Evolutionary conservation across 495 filamentous ascomycete genomes (phyloP).

Genomic region (Lophiotrema nucula): DNA sequence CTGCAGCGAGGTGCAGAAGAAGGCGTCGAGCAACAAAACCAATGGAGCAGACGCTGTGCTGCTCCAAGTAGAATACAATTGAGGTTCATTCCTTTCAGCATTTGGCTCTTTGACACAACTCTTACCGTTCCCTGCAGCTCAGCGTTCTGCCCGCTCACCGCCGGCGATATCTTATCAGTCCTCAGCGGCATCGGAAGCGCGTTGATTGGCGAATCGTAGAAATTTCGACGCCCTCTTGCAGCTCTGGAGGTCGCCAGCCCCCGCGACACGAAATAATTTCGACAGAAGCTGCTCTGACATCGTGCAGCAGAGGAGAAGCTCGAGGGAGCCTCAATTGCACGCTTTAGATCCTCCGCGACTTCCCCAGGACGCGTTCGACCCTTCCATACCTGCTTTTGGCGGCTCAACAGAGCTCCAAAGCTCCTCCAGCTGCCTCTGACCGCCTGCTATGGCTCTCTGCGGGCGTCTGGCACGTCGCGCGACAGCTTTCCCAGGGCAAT

Average conservation of each 20-base stretch:
- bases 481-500: slow-evolving; percentile 24
- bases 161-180: not conserved
- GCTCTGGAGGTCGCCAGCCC: not conserved
- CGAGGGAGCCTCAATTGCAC: slow-evolving; percentile 18
- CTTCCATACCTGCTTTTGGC: not conserved
- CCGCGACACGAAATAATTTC: not conserved
- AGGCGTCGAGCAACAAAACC: too few relatives aligned
- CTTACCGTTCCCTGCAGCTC: too few relatives aligned
- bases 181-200: slow-evolving; percentile 20
- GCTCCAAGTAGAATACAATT: not conserved
- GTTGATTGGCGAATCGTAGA: slow-evolving; percentile 20
- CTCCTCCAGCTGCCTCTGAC: slow-evolving; percentile 11
- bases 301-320: slow-evolving; percentile 3
- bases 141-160: too few relatives aligned
- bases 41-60: too few relatives aligned
- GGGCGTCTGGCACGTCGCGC: slow-evolving; percentile 35
- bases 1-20: slow-evolving; percentile 1
- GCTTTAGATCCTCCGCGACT: not conserved
- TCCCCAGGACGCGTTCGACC: not conserved
- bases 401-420: slow-evolving; percentile 23
- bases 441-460: slow-evolving; percentile 35
- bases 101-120: not conserved
- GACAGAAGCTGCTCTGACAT: slow-evolving; percentile 5
- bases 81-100: not conserved
- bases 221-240: slow-evolving; percentile 5